Conservation (phyloP, 345 rosid genomes). For the Geranium rotundifolium region DNA sequence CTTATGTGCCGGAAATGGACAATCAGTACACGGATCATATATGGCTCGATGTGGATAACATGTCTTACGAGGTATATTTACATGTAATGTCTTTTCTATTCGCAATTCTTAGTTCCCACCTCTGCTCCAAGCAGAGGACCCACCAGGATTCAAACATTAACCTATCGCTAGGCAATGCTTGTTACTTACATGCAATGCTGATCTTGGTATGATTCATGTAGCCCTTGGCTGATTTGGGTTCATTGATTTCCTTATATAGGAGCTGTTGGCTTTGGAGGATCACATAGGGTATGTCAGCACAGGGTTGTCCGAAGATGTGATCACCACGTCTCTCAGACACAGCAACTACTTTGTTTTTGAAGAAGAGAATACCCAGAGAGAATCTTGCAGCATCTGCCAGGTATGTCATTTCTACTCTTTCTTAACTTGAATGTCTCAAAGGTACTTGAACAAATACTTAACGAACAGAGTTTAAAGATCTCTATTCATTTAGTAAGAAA, state of each 20-base stretch:
- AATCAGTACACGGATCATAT: neutral
- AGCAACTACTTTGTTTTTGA: neutral
- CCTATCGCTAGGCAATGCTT: no score
- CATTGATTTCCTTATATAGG: neutral
- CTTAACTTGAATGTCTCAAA: no score
- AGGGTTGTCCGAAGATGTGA: slow-evolving; percentile 1
- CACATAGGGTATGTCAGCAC: slow-evolving; percentile 2
- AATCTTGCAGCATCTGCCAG: slow-evolving; percentile 3
- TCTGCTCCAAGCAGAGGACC: no score
- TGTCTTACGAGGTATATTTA: neutral
- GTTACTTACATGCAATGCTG: neutral
- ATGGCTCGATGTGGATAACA: slow-evolving; percentile 2
- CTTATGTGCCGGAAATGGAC: neutral
- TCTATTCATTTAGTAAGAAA: no score
- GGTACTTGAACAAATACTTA: no score
- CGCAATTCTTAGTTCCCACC: no score
- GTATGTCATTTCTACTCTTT: neutral
- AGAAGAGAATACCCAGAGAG: slow-evolving; percentile 2
- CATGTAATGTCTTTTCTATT: no score
- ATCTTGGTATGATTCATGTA: neutral
- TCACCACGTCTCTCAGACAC: neutral
- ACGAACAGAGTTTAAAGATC: no score
- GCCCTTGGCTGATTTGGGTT: neutral
- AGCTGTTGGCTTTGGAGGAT: slow-evolving; percentile 4
- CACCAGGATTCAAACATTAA: no score